Evolutionary conservation across 108 stramenopile species (phyloP).

Genomic region (Cyclostephanos tholiformis): DNA sequence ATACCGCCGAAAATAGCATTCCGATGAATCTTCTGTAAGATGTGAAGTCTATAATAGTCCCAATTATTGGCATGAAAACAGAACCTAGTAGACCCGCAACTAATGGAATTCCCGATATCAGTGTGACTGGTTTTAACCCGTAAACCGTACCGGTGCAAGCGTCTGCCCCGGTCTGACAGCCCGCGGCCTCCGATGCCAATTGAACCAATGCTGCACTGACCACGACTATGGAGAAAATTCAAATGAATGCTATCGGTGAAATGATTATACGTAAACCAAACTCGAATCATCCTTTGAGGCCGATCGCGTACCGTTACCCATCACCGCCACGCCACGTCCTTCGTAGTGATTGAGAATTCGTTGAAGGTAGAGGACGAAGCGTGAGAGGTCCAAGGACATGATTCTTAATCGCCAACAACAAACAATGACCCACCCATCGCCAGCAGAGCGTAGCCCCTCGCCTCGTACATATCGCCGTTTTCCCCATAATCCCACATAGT

Average conservation of each 20-base stretch:
- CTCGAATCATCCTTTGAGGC: too few species aligned
- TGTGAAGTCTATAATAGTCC: constrained; percentile 71
- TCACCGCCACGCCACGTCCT: constrained; percentile 22
- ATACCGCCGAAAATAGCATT: constrained; percentile 24
- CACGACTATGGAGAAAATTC: not conserved
- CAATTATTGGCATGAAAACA: constrained; percentile 63
- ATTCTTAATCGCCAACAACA: too few species aligned
- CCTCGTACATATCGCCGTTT: constrained; percentile 5
- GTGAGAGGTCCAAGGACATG: too few species aligned
- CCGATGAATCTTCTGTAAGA: constrained; percentile 55
- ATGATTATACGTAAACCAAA: not conserved
- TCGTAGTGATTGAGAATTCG: too few species aligned
- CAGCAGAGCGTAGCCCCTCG: constrained; percentile 26
- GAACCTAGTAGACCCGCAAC: constrained; percentile 54
- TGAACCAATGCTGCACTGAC: constrained; percentile 33
- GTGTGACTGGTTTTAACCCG: constrained; percentile 21
- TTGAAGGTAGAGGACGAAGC: too few species aligned
- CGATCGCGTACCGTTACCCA: constrained; percentile 15
- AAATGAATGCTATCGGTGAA: not conserved
- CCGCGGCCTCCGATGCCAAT: constrained; percentile 30
- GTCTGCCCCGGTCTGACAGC: constrained; percentile 24
- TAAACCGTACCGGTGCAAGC: constrained; percentile 23
- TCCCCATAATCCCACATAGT: constrained; percentile 14
- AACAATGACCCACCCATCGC: constrained; percentile 10
- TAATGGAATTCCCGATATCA: constrained; percentile 22